Base-by-base conservation (phyloP, 2,329 filamentous ascomycete species). In the Hypoxylon sp. region DNA sequence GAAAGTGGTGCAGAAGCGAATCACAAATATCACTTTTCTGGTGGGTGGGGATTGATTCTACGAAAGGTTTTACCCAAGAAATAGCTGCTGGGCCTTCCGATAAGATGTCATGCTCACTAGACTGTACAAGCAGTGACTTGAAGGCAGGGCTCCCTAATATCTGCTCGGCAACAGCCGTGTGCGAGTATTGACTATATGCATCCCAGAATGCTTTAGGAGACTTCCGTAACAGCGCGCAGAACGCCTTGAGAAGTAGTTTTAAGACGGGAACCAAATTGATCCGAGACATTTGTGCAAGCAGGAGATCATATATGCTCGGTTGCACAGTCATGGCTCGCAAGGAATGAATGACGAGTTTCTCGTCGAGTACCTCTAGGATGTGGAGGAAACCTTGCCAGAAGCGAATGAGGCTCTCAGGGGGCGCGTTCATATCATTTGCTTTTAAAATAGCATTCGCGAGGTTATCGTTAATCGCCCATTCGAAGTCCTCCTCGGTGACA, bases 171-270 rank as follows among this genome's bases (percentile, higher is more conserved):
- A 98, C 89, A 34, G 91, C 89, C 45, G 90, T 90, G 2, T 93
- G 91, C 0, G 92, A 91, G 55, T 95, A 93, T 30, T 93, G 88
- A 55, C 92, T 90, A 81, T 97, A 91, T 1, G 93, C 91, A 73
- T 93, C 91, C 95, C 95, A 98, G 73, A 98, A 96, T 48, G 92
- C 91, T 60, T 87, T 87, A 0, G 93, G 87, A 0, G 93, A 91
- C 73, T 92, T 94, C 70, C 90, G 87, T 57, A 98, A 83, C 14
- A 98, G 85, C 11, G 83, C 84, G 48, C 87, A 88, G 67, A 97
- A 86, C 1, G 90, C 89, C 61, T 89, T 88, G 49, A 97, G 84
- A 14, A 96, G 83, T 63, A 90, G 86, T 11, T 89, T 84, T 64
- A 97, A 83, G 21, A 92, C 87, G 1, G 83, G 81, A 61, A 86